Evolutionary conservation across 192 early-diverging fungal genomes (phyloP).

Genomic region (Cladochytrium replicatum): DNA sequence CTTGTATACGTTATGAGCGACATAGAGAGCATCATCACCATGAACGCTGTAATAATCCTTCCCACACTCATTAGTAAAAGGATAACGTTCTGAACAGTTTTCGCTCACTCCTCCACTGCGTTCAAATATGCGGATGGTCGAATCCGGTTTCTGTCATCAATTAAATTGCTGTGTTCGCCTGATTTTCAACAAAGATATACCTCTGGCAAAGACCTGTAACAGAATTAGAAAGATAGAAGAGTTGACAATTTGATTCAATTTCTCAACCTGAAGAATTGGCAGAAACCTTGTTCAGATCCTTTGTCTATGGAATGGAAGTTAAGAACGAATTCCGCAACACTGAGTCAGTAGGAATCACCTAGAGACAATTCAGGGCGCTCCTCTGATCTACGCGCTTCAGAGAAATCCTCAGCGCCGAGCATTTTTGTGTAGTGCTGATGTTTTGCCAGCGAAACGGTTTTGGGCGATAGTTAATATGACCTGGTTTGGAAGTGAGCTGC

Average conservation of each 20-base stretch:
- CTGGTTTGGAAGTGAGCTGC: too few relatives aligned
- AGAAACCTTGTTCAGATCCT: slow-evolving; percentile 43
- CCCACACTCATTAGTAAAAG: neutral
- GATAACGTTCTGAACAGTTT: neutral
- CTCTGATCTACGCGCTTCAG: slow-evolving; percentile 18
- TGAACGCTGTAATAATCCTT: slow-evolving; percentile 81
- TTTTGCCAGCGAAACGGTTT: too few relatives aligned
- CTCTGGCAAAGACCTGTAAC: neutral
- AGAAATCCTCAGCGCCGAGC: slow-evolving; percentile 27
- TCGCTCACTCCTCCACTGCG: slow-evolving; percentile 45
- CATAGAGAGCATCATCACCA: slow-evolving; percentile 78
- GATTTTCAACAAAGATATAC: neutral
- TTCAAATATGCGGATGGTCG: slow-evolving; percentile 63
- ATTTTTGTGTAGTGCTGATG: slow-evolving; percentile 49
- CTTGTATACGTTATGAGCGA: slow-evolving; percentile 80
- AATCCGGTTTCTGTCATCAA: slow-evolving; percentile 32
- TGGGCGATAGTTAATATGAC: too few relatives aligned
- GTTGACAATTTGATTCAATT: neutral
- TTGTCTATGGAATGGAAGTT: slow-evolving; percentile 21
- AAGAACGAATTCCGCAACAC: neutral
- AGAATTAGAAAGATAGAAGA: neutral
- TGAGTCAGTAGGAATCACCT: slow-evolving; percentile 14
- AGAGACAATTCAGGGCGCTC: slow-evolving; percentile 43
- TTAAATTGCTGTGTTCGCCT: neutral
- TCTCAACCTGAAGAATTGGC: slow-evolving; percentile 36